Evolutionary conservation across 371 early-diverging fungal species (phyloP), one percentile per base, ranked within the genome.

Genomic region (Mucor indicus): DNA sequence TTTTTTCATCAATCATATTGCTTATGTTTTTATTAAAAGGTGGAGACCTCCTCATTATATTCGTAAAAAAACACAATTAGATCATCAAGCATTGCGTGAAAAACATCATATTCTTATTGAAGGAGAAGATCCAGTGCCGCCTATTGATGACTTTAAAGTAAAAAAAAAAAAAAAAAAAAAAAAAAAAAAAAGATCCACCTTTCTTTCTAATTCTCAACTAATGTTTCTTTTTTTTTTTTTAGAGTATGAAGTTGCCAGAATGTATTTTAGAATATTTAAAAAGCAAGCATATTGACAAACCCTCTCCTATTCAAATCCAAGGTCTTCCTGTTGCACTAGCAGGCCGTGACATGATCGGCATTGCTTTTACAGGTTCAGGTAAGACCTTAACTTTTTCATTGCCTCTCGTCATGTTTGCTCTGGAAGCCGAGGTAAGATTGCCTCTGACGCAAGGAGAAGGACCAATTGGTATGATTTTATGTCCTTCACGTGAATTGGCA

Each of bases 301-400:
- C 99, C 0, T 97, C 99, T 15, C 88, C 97, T 15, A 99, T 99
- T 67, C 99, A 99, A 74, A 84, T 93, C 39, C 99, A 99, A 67
- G 99, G 96, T 27, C 54, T 88, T 30, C 84, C 92, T 6, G 77
- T 85, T 6, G 84, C 84, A 8, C 57, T 87, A 20, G 57, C 81
- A 15, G 97, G 96, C 24, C 73, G 96, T 42, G 95, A 96, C 55
- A 89, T 97, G 88, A 95, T 98, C 56, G 91, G 90, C 24, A 89
- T 96, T 76, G 94, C 93, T 15, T 92, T 96, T 63, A 99, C 99
- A 9, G 99, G 99, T 15, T 96, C 96, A n/a, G 99, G 99, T 29
- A 99, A 99, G 74, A 99, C 99, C 0, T 75, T 98, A 15, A 86
- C 97, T 0, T 99, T 97, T 77, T 90, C 91, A 12, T 58, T 98